Base-by-base conservation (phyloP, 805 yeast species). In the Torulaspora indica region DNA sequence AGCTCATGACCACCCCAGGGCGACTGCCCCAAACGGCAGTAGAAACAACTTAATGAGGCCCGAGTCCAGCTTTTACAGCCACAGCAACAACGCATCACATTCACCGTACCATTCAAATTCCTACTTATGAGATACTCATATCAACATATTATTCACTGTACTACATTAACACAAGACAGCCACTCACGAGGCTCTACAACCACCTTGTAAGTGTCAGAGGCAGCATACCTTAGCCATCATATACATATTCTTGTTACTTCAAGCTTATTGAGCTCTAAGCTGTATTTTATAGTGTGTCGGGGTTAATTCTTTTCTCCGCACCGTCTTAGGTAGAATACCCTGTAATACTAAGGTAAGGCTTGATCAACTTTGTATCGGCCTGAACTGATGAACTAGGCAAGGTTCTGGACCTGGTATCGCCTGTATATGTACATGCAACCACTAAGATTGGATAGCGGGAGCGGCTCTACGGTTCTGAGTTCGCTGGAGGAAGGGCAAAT, bases 21-120 rank as follows among this genome's bases (percentile, higher is more conserved):
- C 49, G 5, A 32, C 31, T 8, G 35, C 48, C 10, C 35, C 52
- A 8, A 43, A 40, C 35, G 34, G 32, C 2, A 48, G 46, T 32
- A 47, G 46, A 12, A 48, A 48, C 33, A 53, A 54, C 37, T 40
- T 63, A 35, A 48, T 49, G 39, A 61, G 58, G 40, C 68, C 68
- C 12, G 68, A 63, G 42, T 54, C 57, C 34, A 57, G 61, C 38
- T 62, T 63, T 36, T 61, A 55, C 44, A 55, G 46, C 25, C 38
- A 42, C 20, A 38, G 22, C 25, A 39, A 20, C 13, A 38, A 29
- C 22, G 40, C 47, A 35, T 37, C 50, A 15, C 37, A 40, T 36
- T 40, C 47, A 5, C 50, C 51, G 15, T 39, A 42, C 23, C 46
- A 51, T 25, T 47, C 45, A 24, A 49, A 49, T 32, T 36, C 55